phyloP scores from a whole-genome alignment of 1,284 basidiomycete genomes.

The Moesziomyces sp. region DNA sequence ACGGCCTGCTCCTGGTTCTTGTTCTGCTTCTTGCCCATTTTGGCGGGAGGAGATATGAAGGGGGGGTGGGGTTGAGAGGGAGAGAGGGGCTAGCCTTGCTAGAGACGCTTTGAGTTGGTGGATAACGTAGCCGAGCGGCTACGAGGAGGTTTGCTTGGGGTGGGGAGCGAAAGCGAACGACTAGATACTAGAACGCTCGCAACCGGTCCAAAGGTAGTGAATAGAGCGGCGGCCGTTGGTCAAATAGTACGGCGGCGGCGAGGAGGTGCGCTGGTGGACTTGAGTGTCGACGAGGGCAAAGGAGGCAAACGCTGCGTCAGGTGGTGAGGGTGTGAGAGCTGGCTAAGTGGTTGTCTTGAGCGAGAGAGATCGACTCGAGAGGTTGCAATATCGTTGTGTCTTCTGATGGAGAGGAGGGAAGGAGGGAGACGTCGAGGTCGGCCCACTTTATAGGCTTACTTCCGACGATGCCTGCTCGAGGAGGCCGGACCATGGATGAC shows the following conservation, averaged over 20 bases:
- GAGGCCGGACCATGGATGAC: slow-evolving; percentile 10
- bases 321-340: slow-evolving; percentile 15
- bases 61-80: slow-evolving; percentile 5
- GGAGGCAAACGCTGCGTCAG: slow-evolving; percentile 39
- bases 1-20: slow-evolving; percentile 51
- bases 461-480: slow-evolving; percentile 8
- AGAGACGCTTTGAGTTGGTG: slow-evolving; percentile 31
- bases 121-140: slow-evolving; percentile 25
- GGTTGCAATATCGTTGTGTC: slow-evolving; percentile 15
- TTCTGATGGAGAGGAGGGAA: slow-evolving; percentile 23
- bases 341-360: slow-evolving; percentile 19
- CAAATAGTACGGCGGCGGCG: slow-evolving; percentile 25
- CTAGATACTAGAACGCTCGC: slow-evolving; percentile 36
- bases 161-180: slow-evolving; percentile 38
- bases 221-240: slow-evolving; percentile 30
- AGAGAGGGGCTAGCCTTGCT: slow-evolving; percentile 24
- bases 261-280: slow-evolving; percentile 23
- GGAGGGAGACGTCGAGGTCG: slow-evolving; percentile 1
- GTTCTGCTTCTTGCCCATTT: slow-evolving; percentile 58
- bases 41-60: slow-evolving; percentile 19
- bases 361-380: slow-evolving; percentile 25
- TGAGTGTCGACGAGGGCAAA: slow-evolving; percentile 18
- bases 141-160: slow-evolving; percentile 34
- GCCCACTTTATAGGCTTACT: slow-evolving; percentile 26
- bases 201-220: slow-evolving; percentile 13